A percentile compares a stretch with the other conserved stretches of the same genome.
phyloP scores from a whole-genome alignment of 306 rosid genomes.

The Begonia loranthoides region DNA sequence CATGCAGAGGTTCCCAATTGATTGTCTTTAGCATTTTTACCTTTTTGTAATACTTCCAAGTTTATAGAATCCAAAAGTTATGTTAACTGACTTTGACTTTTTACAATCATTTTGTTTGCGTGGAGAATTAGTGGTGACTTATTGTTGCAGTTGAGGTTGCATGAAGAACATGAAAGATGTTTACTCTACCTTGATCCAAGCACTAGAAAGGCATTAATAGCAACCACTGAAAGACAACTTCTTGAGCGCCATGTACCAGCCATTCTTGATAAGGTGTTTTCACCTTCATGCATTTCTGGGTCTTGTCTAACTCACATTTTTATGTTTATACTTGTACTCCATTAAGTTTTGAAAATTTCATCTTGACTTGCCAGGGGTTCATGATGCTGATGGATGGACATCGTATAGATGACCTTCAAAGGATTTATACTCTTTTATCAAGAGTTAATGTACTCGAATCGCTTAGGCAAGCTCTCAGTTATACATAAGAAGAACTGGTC shows the following conservation, averaged over 20 bases:
- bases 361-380: constrained; percentile 43
- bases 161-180: constrained; percentile 94
- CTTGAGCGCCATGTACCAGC: constrained; percentile 90
- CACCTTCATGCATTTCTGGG: constrained; percentile 2
- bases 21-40: too few species aligned
- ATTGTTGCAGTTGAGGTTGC: constrained; percentile 61
- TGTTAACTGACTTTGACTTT: too few species aligned
- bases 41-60: too few species aligned
- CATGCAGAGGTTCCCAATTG: constrained; percentile 71
- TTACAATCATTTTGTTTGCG: background rate
- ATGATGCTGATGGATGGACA: constrained; percentile 86
- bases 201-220: constrained; percentile 82
- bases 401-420: constrained; percentile 84
- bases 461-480: constrained; percentile 74
- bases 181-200: constrained; percentile 82
- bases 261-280: constrained; percentile 81
- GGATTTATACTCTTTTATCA: constrained; percentile 68
- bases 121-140: constrained; percentile 13
- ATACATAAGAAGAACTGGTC: constrained; percentile 82
- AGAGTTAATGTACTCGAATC: constrained; percentile 94
- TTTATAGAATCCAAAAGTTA: too few species aligned
- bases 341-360: constrained; percentile 7
- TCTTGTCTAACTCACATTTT: constrained; percentile 7
- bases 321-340: background rate
- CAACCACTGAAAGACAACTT: constrained; percentile 88